Evolutionary conservation across 345 rosid species (phyloP).

Genomic region (Citrus trifoliata): DNA sequence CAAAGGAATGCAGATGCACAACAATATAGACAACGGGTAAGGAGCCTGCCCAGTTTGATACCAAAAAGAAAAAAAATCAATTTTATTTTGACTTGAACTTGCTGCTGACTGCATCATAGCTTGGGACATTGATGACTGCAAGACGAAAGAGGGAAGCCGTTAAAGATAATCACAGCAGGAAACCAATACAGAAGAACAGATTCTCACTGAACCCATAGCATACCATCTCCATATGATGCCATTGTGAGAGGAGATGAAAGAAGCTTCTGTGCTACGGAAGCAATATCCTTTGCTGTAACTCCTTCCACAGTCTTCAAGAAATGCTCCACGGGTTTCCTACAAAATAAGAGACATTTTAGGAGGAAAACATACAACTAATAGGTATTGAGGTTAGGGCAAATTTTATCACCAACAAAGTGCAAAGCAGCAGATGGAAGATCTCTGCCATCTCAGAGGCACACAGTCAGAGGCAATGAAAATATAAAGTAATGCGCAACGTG

Average conservation of each 20-base stretch:
- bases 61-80: neutral
- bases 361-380: neutral
- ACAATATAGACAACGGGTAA: constrained; percentile 8
- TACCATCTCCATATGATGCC: constrained; percentile 98
- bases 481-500: neutral
- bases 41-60: constrained; percentile 5
- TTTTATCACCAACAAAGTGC: neutral
- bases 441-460: neutral
- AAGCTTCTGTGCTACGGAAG: constrained; percentile 48
- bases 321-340: constrained; percentile 75
- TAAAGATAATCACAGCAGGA: neutral
- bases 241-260: constrained; percentile 77
- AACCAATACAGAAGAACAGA: neutral
- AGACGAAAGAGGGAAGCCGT: neutral
- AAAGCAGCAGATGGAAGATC: constrained; percentile 5
- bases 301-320: constrained; percentile 66
- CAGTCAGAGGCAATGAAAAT: neutral
- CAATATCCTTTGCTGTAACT: constrained; percentile 57
- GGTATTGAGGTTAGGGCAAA: neutral
- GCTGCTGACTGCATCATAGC: constrained; percentile 60
- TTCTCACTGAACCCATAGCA: neutral
- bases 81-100: constrained; percentile 43
- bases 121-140: constrained; percentile 61
- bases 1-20: constrained; percentile 14
- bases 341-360: neutral